Percentiles rank a stretch among this genome's conserved stretches.
Conservation (phyloP, 169 alveolate genomes). For the Amoebophrya sp. region DNA sequence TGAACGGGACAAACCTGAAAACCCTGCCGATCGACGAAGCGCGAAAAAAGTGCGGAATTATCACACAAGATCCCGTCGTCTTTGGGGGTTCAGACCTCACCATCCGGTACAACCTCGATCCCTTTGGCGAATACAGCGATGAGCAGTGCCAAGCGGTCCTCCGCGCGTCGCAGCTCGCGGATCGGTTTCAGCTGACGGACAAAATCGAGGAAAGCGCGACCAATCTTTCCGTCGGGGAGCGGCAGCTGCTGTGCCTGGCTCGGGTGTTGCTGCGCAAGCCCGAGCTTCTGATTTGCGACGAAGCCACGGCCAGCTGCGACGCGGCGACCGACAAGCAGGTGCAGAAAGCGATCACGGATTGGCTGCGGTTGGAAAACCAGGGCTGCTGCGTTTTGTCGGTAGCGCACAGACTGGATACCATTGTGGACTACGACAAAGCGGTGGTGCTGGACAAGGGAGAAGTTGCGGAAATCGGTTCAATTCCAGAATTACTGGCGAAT, state of each 20-base stretch:
- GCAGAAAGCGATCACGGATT: conserved; percentile 49
- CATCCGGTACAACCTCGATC: conserved; percentile 65
- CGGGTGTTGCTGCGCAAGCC: conserved; percentile 61
- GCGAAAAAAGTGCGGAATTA: conserved; percentile 50
- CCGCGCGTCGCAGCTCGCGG: neutral
- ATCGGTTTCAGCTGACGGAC: neutral
- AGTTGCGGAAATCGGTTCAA: neutral
- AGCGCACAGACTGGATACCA: conserved; percentile 73
- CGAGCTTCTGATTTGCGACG: conserved; percentile 63
- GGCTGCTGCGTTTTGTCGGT: conserved; percentile 60
- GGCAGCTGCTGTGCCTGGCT: conserved; percentile 68
- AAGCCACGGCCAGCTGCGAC: conserved; percentile 69
- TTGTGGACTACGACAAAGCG: conserved; percentile 58
- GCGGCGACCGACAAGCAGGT: conserved; percentile 58
- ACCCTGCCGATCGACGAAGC: conserved; percentile 39
- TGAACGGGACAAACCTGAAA: conserved; percentile 41
- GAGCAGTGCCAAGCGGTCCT: conserved; percentile 47
- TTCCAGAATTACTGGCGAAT: neutral
- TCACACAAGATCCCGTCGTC: conserved; percentile 73
- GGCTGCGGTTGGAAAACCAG: neutral
- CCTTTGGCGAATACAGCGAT: conserved; percentile 54
- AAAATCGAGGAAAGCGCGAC: conserved; percentile 54
- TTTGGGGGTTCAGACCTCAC: conserved; percentile 53
- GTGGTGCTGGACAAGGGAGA: neutral
- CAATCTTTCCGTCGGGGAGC: conserved; percentile 64